Evolutionary conservation across 208 protist species (phyloP), one percentile per base, ranked within the genome.

Genomic region (Trypanosoma rangeli): DNA sequence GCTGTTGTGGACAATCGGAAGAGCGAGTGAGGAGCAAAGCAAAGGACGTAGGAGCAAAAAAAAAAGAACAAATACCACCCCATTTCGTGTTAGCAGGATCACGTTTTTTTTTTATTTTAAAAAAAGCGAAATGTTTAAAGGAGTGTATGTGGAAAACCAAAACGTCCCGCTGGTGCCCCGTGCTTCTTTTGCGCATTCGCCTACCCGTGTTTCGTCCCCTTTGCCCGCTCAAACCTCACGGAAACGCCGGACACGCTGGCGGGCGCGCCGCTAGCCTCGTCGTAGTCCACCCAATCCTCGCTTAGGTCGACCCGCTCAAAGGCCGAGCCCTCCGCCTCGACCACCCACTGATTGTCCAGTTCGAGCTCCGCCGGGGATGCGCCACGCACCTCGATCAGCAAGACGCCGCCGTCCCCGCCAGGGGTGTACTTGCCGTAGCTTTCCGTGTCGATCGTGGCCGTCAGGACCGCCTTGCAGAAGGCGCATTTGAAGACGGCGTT

Each of bases 251-350:
- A 65, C 26, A 94, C 48, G 22, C 57, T 76, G 57, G 92, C 60
- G 0, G 79, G 16, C 26, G n/a, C 55, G 31, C 68, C 63, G 13
- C 71, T 60, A 12, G 35, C 61, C 68, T 90, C 84, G 63, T 92
- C 89, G 71, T 90, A 94, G 24, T 92, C 89, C 67, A 77, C 82
- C 86, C 85, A 94, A 58, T 91, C 85, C 16, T 64, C 60, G 31
- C 76, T 83, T 24, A 94, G 65, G 65, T 94, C 86, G 3, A 78
- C 85, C 26, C 80, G 73, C 48, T 78, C 71, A 62, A 93, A 90
- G 10, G 35, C 64, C 44, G 61, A 57, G 35, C 71, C 75, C 29
- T 58, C 61, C 46, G 61, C 42, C 64, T 74, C 65, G 2, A 87
- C 83, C 1, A 74, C 68, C 86, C 89, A 94, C 65, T 87, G 71